A percentile compares a stretch with the other conserved stretches of the same genome.
Evolutionary conservation across 2,329 filamentous ascomycete species (phyloP).

Genomic region (Alternaria incomplexa): DNA sequence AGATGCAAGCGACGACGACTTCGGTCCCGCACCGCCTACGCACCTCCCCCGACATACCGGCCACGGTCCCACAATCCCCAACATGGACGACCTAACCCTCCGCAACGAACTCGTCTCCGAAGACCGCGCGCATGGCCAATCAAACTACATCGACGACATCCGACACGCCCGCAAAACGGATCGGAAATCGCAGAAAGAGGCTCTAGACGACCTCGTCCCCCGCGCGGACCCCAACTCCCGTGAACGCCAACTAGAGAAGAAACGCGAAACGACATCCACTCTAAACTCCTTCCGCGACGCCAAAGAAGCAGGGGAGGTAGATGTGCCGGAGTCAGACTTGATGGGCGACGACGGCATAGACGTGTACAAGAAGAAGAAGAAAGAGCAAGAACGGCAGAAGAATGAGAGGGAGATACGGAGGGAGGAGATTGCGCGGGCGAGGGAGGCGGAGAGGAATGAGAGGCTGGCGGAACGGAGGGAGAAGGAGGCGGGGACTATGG

Average conservation of each 20-base stretch:
- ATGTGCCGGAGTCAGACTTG: slow-evolving; percentile 74
- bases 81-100: slow-evolving; percentile 73
- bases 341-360: slow-evolving; percentile 76
- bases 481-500: slow-evolving; percentile 85
- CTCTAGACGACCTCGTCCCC: slow-evolving; percentile 80
- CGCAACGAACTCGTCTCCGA: slow-evolving; percentile 64
- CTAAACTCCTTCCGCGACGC: slow-evolving; percentile 74
- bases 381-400: slow-evolving; percentile 72
- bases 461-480: slow-evolving; percentile 70
- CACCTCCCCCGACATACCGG: slow-evolving; percentile 32
- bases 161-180: slow-evolving; percentile 69
- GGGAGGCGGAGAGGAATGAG: slow-evolving; percentile 80
- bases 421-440: slow-evolving; percentile 79
- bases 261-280: slow-evolving; percentile 71
- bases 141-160: slow-evolving; percentile 57
- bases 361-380: slow-evolving; percentile 69
- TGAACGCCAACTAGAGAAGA: slow-evolving; percentile 88
- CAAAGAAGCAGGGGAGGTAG: slow-evolving; percentile 67
- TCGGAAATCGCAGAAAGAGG: slow-evolving; percentile 70
- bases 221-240: slow-evolving; percentile 82
- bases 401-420: slow-evolving; percentile 81
- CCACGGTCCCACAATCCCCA: slow-evolving; percentile 70
- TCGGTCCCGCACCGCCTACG: slow-evolving; percentile 59
- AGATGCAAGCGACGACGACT: slow-evolving; percentile 52
- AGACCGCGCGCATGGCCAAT: slow-evolving; percentile 58